Percentiles rank a stretch among this genome's conserved stretches.
Conservation (phyloP, 441 rosid genomes). For the California macrophylla region DNA sequence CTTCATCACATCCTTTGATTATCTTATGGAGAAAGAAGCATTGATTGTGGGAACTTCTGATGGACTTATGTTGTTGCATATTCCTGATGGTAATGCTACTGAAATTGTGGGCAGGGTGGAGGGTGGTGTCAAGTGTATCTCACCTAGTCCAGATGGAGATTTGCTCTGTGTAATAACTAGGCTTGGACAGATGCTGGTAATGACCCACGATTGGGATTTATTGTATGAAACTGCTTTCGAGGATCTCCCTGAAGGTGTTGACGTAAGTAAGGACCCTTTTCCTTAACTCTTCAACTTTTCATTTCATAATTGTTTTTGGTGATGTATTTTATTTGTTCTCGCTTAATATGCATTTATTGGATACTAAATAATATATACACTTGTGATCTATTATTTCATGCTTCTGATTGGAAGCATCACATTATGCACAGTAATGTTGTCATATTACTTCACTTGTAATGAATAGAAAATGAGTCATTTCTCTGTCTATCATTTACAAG, state of each 20-base stretch:
- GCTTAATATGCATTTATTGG: background rate
- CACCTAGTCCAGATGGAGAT: constrained; percentile 86
- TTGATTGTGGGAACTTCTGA: constrained; percentile 54
- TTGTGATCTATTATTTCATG: background rate
- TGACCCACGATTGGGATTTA: constrained; percentile 94
- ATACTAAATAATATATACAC: background rate
- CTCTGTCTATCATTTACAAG: background rate
- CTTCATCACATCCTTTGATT: constrained; percentile 62
- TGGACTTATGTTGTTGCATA: constrained; percentile 60
- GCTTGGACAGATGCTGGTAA: constrained; percentile 62
- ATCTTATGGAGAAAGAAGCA: constrained; percentile 84
- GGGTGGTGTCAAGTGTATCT: constrained; percentile 68
- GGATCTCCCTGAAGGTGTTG: constrained; percentile 48
- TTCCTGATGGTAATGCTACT: constrained; percentile 43
- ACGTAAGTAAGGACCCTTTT: constrained; percentile 54
- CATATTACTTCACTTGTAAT: background rate
- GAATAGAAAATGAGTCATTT: background rate
- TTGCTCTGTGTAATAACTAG: constrained; percentile 56
- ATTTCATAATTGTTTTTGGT: background rate
- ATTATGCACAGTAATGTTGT: background rate
- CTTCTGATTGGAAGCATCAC: background rate
- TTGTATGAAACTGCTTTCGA: constrained; percentile 59
- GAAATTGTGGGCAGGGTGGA: constrained; percentile 81
- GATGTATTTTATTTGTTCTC: background rate
- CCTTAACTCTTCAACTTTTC: constrained; percentile 20